phyloP scores from a whole-genome alignment of 2,329 filamentous ascomycete species.

The Diaporthe citri region DNA sequence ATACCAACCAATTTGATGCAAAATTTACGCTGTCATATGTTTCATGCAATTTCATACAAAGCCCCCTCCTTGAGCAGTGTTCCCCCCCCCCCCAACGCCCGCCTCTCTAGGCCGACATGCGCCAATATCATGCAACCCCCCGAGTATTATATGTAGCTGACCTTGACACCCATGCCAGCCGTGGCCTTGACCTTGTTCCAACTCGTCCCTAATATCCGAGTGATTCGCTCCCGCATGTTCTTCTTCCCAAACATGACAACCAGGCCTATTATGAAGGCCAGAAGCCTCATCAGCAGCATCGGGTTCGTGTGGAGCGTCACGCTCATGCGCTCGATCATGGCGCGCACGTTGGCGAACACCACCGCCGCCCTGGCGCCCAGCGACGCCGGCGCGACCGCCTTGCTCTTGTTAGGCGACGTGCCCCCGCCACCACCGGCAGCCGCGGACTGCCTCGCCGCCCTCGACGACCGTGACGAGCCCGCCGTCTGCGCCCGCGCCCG shows the following conservation, averaged over 20 bases:
- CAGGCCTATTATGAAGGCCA: slow-evolving; percentile 86
- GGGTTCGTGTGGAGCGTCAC: slow-evolving; percentile 68
- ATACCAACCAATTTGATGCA: slow-evolving; percentile 32
- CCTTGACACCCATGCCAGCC: slow-evolving; percentile 96
- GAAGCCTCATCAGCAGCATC: slow-evolving; percentile 67
- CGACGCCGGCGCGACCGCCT: slow-evolving; percentile 51
- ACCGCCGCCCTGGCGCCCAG: slow-evolving; percentile 63
- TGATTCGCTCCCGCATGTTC: slow-evolving; percentile 80
- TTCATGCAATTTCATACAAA: slow-evolving; percentile 31
- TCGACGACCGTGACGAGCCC: slow-evolving; percentile 21
- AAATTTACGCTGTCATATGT: slow-evolving; percentile 29
- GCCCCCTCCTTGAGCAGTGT: neutral
- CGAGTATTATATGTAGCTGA: slow-evolving; percentile 86
- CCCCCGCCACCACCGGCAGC: slow-evolving; percentile 29
- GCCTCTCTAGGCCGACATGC: neutral
- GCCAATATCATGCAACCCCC: slow-evolving; percentile 2
- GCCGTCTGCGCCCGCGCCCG: slow-evolving; percentile 28
- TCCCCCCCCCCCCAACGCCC: slow-evolving; percentile 21
- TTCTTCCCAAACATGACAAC: slow-evolving; percentile 80
- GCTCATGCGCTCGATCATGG: slow-evolving; percentile 64
- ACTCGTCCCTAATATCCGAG: slow-evolving; percentile 74
- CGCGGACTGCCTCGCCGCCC: slow-evolving; percentile 35
- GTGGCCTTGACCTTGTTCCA: slow-evolving; percentile 89
- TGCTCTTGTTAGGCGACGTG: slow-evolving; percentile 45
- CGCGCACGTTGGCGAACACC: slow-evolving; percentile 65